Evolutionary conservation across 257 asterid species (phyloP).

Genomic region (Mitragyna speciosa): DNA sequence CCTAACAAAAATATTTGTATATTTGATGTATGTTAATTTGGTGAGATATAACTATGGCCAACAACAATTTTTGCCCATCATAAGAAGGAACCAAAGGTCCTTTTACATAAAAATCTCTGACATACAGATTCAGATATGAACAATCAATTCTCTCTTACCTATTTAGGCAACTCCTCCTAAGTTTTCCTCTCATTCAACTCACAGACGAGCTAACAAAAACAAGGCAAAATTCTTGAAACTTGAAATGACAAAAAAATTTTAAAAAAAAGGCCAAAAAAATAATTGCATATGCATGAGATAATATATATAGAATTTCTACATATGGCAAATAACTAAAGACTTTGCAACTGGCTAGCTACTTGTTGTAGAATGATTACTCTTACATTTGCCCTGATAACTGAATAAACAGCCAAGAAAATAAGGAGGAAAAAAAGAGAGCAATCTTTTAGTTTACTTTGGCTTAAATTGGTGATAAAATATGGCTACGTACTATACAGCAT

Average conservation of each 20-base stretch:
- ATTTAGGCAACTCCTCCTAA: slow-evolving; percentile 4
- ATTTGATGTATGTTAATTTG: neutral
- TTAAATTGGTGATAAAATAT: slow-evolving; percentile 8
- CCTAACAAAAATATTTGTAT: neutral
- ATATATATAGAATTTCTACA: neutral
- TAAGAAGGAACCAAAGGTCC: neutral
- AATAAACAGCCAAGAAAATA: slow-evolving; percentile 2
- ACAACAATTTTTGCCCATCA: neutral
- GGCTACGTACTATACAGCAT: slow-evolving; percentile 42
- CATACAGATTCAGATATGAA: slow-evolving; percentile 3
- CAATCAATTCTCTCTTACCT: neutral
- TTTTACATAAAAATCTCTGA: neutral
- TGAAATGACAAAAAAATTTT: neutral
- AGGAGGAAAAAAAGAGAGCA: slow-evolving; percentile 10
- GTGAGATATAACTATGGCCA: neutral
- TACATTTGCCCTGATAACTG: slow-evolving; percentile 25
- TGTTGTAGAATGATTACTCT: slow-evolving; percentile 6
- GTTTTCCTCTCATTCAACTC: neutral
- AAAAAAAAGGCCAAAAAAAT: neutral
- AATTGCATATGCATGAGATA: neutral
- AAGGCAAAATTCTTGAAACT: neutral
- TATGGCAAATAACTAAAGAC: neutral
- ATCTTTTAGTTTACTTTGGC: slow-evolving; percentile 17
- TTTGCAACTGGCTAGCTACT: slow-evolving; percentile 16
- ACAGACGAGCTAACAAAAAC: neutral